Base-by-base conservation (phyloP, 139 green algal genomes). In the Diplosphaera chodatii region DNA sequence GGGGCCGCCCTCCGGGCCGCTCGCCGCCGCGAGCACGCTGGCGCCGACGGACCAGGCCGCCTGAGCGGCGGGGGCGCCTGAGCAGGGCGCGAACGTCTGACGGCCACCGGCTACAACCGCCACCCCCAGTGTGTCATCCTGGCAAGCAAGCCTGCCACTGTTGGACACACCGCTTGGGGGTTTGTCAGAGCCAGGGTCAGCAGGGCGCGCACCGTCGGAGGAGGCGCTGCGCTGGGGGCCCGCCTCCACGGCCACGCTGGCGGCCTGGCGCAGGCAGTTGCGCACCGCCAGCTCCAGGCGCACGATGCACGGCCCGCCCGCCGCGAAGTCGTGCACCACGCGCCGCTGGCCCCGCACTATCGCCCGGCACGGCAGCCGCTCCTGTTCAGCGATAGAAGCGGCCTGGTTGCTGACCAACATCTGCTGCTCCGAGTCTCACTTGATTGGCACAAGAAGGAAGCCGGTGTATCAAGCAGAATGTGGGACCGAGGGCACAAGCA, bases 301-400 rank as follows among this genome's bases (percentile, higher is more conserved):
- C 27, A 89, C 72, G n/a, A 83, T 41, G 56, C 82, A 90, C 40
- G 86, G 64, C 1, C 72, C 64, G 15, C 74, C 63, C 13, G 37
- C 27, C 1, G 65, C 29, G 70, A 93, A 93, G 79, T 91, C 83
- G 64, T 91, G 83, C 30, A 25, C 55, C 33, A 88, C 27, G 1
- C 1, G 27, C 15, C 23, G 8, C 18, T 32, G 31, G 1, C 75
- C 74, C 23, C 32, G 3, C 21, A 78, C 65, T 64, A 79, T 27
- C 4, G 64, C 55, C 8, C 73, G 70, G 27, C 83, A 64, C 13
- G 75, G 62, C 28, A 67, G 63, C 25, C 32, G 32, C 3, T 63
- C 63, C 56, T 77, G 73, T n/a, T n/a, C n/a, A n/a, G n/a, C n/a
- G n/a, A n/a, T n/a, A n/a, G n/a, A n/a, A n/a, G n/a, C n/a, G n/a